These are phyloP conservation scores for Chrysophaeum taylorii DNA, from an alignment of 352 stramenopile species.

Conservation along the genomic window DNA sequence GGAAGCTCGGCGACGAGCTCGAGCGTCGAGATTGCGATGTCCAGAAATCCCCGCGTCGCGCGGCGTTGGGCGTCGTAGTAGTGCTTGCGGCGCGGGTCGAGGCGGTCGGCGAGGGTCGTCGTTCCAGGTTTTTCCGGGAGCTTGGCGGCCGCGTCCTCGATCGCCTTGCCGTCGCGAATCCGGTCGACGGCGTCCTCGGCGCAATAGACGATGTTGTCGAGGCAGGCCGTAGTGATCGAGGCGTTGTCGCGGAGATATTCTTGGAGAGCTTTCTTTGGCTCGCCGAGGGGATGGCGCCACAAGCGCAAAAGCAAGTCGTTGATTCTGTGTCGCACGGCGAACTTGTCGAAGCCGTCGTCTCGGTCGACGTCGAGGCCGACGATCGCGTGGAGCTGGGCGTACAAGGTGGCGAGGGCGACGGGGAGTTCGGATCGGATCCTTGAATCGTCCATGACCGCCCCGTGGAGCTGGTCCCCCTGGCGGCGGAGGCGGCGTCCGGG, in stretches of 20 bases:
- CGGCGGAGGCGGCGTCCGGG: background rate
- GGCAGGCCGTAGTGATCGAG: background rate
- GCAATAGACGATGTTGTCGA: slow-evolving; percentile 6
- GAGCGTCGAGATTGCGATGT: background rate
- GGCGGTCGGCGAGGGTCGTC: background rate
- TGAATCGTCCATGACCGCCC: background rate
- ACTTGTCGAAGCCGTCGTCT: background rate
- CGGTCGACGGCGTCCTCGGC: background rate
- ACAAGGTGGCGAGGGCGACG: background rate
- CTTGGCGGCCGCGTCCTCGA: background rate
- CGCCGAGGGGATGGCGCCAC: background rate
- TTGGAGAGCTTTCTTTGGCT: background rate
- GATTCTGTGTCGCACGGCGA: background rate
- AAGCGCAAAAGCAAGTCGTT: background rate
- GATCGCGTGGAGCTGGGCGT: background rate
- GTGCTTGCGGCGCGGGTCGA: background rate
- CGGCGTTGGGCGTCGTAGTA: background rate
- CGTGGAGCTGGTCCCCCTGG: background rate
- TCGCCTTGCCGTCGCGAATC: background rate
- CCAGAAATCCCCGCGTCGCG: background rate
- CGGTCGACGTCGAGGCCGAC: slow-evolving; percentile 1
- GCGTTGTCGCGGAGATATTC: background rate
- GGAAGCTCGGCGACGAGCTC: background rate
- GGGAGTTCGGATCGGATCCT: background rate
- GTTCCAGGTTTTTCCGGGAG: too few relatives aligned